Percentiles rank a stretch among this genome's conserved stretches.
Evolutionary conservation across 2,329 filamentous ascomycete species (phyloP).

Genomic region (Talaromyces islandicus): DNA sequence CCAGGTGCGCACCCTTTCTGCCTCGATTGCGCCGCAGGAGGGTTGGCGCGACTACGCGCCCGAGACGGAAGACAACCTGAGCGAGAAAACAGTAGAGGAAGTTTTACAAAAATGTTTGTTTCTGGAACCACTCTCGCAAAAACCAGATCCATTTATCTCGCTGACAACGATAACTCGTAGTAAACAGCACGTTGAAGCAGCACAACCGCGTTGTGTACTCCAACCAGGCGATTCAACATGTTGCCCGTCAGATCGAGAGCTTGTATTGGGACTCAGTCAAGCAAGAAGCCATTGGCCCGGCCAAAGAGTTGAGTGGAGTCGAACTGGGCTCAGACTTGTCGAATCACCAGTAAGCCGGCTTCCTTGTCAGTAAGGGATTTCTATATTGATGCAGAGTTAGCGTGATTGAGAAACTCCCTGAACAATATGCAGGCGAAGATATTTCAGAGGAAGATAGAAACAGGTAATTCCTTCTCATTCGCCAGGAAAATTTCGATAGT

Average conservation of each 20-base stretch:
- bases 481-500: background rate
- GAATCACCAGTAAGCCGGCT: constrained; percentile 26
- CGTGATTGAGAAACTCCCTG: constrained; percentile 33
- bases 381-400: constrained; percentile 18
- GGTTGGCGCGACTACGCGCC: constrained; percentile 40
- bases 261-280: constrained; percentile 49
- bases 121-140: background rate
- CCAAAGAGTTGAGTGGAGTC: constrained; percentile 22
- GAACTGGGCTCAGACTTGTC: constrained; percentile 36
- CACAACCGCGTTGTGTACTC: constrained; percentile 51
- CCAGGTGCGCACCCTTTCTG: constrained; percentile 48
- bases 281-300: constrained; percentile 23
- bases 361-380: background rate
- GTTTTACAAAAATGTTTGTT: constrained; percentile 45
- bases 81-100: constrained; percentile 45
- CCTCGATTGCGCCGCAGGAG: constrained; percentile 42
- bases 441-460: constrained; percentile 25
- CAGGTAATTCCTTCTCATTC: constrained; percentile 16
- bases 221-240: constrained; percentile 49
- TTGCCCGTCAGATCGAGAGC: constrained; percentile 50
- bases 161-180: constrained; percentile 22
- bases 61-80: constrained; percentile 39
- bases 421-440: constrained; percentile 27
- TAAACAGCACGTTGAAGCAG: constrained; percentile 46
- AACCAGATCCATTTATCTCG: background rate